Evolutionary conservation across 495 filamentous ascomycete species (phyloP).

Genomic region (Neurospora sp.): DNA sequence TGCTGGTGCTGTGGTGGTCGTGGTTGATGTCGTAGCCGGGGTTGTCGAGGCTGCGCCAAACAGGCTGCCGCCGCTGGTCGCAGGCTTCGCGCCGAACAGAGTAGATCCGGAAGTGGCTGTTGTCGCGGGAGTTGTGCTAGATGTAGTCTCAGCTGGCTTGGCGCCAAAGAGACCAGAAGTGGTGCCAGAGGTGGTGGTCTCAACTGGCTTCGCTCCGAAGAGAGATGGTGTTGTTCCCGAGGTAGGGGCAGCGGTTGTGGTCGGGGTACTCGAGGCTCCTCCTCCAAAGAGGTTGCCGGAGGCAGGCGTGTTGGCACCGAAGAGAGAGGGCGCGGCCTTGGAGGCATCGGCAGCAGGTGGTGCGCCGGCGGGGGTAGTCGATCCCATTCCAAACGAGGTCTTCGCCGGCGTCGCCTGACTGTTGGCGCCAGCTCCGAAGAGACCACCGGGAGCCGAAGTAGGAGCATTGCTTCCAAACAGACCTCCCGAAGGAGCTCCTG

Average conservation of each 20-base stretch:
- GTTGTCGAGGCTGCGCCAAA: constrained; percentile 7
- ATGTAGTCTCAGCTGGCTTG: background rate
- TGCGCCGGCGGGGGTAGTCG: background rate
- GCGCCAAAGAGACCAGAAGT: constrained; percentile 1
- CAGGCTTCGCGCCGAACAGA: background rate
- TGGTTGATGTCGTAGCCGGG: constrained; percentile 9
- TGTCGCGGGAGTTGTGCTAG: background rate
- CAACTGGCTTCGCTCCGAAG: constrained; percentile 2
- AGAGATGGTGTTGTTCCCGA: constrained; percentile 2
- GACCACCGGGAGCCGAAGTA: constrained; percentile 20
- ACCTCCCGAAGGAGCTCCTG: background rate
- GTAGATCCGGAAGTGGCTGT: background rate
- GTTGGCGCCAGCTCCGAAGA: background rate
- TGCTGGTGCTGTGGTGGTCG: constrained; percentile 4
- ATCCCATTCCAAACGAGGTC: constrained; percentile 20
- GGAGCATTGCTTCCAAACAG: constrained; percentile 30
- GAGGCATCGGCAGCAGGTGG: constrained; percentile 3
- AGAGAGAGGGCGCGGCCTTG: constrained; percentile 11
- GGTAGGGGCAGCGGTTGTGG: background rate
- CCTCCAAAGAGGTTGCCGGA: background rate
- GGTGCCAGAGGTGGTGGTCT: background rate
- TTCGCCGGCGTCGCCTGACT: constrained; percentile 16
- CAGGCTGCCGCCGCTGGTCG: background rate
- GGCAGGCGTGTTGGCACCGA: background rate
- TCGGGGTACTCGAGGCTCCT: background rate